Conservation (phyloP, 108 stramenopile genomes). For the Cyclotella atomus region DNA sequence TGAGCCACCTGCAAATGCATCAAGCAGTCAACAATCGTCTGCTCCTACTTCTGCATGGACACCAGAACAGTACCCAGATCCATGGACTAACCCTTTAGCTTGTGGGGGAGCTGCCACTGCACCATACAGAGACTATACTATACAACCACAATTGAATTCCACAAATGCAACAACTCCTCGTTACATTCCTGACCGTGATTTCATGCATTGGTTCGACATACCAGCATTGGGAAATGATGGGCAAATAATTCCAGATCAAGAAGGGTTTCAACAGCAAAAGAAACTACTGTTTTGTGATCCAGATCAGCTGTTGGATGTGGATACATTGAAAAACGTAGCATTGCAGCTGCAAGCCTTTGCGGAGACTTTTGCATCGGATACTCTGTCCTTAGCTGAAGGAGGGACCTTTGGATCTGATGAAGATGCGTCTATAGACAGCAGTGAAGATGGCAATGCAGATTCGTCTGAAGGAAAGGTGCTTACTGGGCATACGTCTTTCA, state of each 20-base stretch:
- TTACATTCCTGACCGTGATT: conserved; percentile 12
- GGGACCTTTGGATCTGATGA: conserved; percentile 10
- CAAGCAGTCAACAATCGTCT: conserved; percentile 1
- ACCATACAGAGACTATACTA: not conserved
- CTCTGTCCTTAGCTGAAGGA: conserved; percentile 1
- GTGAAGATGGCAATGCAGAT: not conserved
- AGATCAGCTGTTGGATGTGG: conserved; percentile 39
- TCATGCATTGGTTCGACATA: conserved; percentile 21
- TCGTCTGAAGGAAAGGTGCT: not conserved
- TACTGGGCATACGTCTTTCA: not conserved
- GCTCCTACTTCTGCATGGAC: conserved; percentile 43
- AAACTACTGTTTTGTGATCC: conserved; percentile 40
- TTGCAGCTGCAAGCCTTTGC: conserved; percentile 29
- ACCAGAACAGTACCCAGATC: conserved; percentile 49
- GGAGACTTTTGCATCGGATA: conserved; percentile 25
- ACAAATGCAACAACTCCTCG: not conserved
- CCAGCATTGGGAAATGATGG: conserved; percentile 15
- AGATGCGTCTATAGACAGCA: not conserved
- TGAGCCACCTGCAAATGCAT: not conserved
- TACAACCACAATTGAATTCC: not conserved
- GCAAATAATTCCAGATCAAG: not conserved
- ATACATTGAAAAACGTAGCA: conserved; percentile 20
- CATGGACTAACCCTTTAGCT: conserved; percentile 44
- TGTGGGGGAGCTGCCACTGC: conserved; percentile 41
- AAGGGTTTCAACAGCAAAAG: not conserved